Percentiles rank a stretch among this genome's conserved stretches.
These are phyloP conservation scores for Pholiota molesta DNA, from an alignment of 768 basidiomycete species.

Conservation along the genomic window DNA sequence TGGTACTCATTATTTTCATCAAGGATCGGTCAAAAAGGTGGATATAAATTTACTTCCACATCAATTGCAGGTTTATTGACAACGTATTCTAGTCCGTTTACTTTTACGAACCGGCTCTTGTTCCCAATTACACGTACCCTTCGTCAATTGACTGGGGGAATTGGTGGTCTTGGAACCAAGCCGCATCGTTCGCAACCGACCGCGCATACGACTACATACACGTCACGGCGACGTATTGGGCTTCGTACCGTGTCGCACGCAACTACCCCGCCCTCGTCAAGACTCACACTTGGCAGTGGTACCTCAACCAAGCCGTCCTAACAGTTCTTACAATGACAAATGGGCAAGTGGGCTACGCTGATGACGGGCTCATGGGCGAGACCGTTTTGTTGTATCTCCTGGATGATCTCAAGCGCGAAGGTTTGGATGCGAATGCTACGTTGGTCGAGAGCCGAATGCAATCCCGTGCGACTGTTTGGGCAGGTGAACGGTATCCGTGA, in stretches of 20 bases:
- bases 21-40: constrained; percentile 58
- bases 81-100: constrained; percentile 43
- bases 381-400: constrained; percentile 51
- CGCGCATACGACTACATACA: constrained; percentile 59
- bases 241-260: constrained; percentile 57
- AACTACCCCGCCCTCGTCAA: constrained; percentile 55
- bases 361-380: constrained; percentile 60
- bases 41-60: background rate
- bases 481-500: constrained; percentile 53
- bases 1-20: background rate
- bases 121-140: constrained; percentile 52
- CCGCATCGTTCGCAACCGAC: constrained; percentile 47
- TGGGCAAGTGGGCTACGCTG: constrained; percentile 45
- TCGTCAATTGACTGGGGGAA: constrained; percentile 50
- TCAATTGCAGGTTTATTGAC: background rate
- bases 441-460: constrained; percentile 50
- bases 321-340: constrained; percentile 51
- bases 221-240: constrained; percentile 55
- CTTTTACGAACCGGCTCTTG: constrained; percentile 50
- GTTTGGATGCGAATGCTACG: constrained; percentile 49
- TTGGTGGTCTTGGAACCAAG: constrained; percentile 62
- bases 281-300: constrained; percentile 57
- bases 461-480: constrained; percentile 46
- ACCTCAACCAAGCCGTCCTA: constrained; percentile 54
- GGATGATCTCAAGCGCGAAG: constrained; percentile 55